These are phyloP conservation scores for Grosmannia serpens DNA, from an alignment of 2,329 filamentous ascomycete genomes.

Conservation along the genomic window DNA sequence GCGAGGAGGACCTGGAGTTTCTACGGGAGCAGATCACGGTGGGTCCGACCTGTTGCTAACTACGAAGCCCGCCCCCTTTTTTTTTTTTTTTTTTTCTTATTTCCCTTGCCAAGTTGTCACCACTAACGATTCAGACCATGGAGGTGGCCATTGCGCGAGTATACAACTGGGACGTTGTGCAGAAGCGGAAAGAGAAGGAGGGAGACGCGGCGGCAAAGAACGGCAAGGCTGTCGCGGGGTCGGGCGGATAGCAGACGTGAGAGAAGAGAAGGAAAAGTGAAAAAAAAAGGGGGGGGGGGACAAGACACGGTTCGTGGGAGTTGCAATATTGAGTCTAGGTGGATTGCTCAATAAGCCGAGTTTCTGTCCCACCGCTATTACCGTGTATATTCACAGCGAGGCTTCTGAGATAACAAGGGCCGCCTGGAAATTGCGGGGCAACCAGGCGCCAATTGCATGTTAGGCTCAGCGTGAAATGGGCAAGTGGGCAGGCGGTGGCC, in stretches of 20 bases:
- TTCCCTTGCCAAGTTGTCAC: neutral
- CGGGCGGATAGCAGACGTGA: slow-evolving; percentile 16
- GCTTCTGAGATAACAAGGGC: neutral
- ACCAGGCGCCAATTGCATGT: neutral
- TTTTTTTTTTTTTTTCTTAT: neutral
- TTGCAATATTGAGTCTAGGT: neutral
- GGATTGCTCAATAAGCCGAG: neutral
- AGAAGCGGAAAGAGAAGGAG: slow-evolving; percentile 81
- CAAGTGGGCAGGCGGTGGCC: too few species aligned
- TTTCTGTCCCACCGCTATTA: neutral
- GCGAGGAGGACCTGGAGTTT: slow-evolving; percentile 94
- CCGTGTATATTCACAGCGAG: neutral
- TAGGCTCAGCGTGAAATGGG: too few species aligned
- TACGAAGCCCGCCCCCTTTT: neutral
- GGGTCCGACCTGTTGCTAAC: slow-evolving; percentile 23
- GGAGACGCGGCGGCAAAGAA: slow-evolving; percentile 42
- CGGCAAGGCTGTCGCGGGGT: slow-evolving; percentile 22
- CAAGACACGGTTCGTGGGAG: neutral
- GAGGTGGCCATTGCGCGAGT: slow-evolving; percentile 93
- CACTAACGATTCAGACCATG: slow-evolving; percentile 56
- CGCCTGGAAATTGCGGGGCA: neutral
- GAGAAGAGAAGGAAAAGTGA: neutral
- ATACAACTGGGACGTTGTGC: slow-evolving; percentile 99
- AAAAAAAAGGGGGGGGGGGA: neutral
- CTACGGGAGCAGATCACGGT: slow-evolving; percentile 93